Evolutionary conservation across 1,284 basidiomycete genomes (phyloP), one percentile per base, ranked within the genome.

Genomic region (Rhodotorula sp.): DNA sequence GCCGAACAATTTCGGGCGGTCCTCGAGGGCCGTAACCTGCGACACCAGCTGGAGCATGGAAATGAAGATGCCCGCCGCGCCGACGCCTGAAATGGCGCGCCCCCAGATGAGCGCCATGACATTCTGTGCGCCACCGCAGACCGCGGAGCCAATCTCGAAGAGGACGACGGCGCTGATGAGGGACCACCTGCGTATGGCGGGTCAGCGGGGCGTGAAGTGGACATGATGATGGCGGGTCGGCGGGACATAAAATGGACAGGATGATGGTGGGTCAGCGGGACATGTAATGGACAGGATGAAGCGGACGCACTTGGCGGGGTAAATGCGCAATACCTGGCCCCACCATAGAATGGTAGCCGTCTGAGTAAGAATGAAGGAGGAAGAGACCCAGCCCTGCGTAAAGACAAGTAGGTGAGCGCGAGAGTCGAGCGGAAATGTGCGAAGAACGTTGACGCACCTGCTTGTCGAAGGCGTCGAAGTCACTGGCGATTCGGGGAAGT

Each of bases 51-150:
- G 66, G 1, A 67, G 60, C 61, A 61, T 61, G 1, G 54, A 41
- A 12, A 62, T 56, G 29, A 85, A 84, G 73, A 86, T 83, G 12
- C 85, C 85, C 0, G 84, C 83, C 1, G 84, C 85, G 10, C 85
- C 85, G 1, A 85, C 78, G 51, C 85, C 85, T 0, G 83, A 81
- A 48, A 86, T 78, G 0, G 85, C 85, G 53, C 86, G 81, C 6
- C 84, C 84, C 62, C 85, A 81, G 73, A 87, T 86, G 59, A 87
- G 77, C 50, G 84, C 77, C 44, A 81, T 76, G 75, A 85, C 83
- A 27, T 74, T 80, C 0, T 83, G 82, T 0, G 85, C 81, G 10
- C 84, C 81, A 25, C 82, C 86, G 68, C 85, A 87, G 29, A 87
- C 78, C 29, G 84, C 80, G 12, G 82, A 83, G 7, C 86, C 86